Conservation (phyloP, 495 filamentous ascomycete species). For the Aspergillus coremiiformis region DNA sequence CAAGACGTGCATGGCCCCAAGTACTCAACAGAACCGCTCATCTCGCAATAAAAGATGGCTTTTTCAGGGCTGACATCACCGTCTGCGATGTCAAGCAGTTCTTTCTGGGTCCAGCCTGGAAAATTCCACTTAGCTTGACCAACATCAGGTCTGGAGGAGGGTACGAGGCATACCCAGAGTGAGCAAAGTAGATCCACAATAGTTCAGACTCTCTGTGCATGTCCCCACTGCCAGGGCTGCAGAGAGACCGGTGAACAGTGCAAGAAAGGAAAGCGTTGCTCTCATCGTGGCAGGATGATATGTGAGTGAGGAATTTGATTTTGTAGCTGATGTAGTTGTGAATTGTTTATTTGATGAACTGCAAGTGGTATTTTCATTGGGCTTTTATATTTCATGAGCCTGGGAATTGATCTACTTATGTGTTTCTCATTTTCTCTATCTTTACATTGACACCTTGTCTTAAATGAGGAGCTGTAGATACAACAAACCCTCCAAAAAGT, state of each 20-base stretch:
- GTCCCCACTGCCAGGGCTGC: not conserved
- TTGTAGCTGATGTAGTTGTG: not conserved
- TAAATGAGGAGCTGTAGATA: not conserved
- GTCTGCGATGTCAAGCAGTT: not conserved
- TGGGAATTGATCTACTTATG: no score
- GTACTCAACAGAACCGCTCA: not conserved
- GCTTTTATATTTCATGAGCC: not conserved
- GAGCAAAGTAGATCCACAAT: not conserved
- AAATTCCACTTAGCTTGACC: not conserved
- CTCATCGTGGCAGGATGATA: not conserved
- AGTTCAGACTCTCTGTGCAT: not conserved
- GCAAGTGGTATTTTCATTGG: not conserved
- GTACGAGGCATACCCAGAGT: not conserved
- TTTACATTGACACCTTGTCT: no score
- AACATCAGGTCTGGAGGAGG: not conserved
- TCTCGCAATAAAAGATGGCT: not conserved
- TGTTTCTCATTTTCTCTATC: no score
- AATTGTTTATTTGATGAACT: not conserved
- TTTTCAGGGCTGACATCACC: not conserved
- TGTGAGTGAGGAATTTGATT: not conserved
- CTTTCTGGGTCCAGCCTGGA: not conserved
- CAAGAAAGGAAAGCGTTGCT: not conserved
- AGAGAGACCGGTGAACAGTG: not conserved
- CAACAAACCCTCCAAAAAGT: not conserved
- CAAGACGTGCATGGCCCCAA: not conserved